Evolutionary conservation across 306 rosid genomes (phyloP).

Genomic region (Quillaja saponaria): DNA sequence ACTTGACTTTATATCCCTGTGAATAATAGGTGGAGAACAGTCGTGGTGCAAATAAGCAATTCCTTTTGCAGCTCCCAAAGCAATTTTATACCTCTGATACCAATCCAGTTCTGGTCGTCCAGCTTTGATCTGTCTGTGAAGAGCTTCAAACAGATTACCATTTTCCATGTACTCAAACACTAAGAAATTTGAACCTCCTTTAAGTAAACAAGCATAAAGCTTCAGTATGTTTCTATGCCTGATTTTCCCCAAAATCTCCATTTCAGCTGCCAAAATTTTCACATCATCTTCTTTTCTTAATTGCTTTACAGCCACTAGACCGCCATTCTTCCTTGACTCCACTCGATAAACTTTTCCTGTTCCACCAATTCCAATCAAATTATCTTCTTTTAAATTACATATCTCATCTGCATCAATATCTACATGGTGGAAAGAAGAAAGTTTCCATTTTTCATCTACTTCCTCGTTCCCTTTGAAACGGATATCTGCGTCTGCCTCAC

Average conservation of each 20-base stretch:
- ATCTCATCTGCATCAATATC: conserved; percentile 77
- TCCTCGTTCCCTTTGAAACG: conserved; percentile 40
- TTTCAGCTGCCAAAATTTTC: conserved; percentile 79
- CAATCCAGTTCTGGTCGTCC: conserved; percentile 65
- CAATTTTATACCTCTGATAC: conserved; percentile 76
- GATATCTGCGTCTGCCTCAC: conserved; percentile 30
- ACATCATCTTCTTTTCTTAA: conserved; percentile 63
- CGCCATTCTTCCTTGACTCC: conserved; percentile 53
- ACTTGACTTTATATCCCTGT: conserved; percentile 88
- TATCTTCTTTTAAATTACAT: conserved; percentile 64
- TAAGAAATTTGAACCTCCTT: conserved; percentile 65
- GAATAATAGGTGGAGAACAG: conserved; percentile 78
- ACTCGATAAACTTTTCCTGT: conserved; percentile 89
- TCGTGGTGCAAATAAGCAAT: conserved; percentile 94
- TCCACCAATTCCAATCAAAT: conserved; percentile 83
- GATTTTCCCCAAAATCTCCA: conserved; percentile 83
- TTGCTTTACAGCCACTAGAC: conserved; percentile 77
- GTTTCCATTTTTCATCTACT: conserved; percentile 62
- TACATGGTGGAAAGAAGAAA: conserved; percentile 70
- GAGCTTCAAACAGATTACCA: conserved; percentile 81
- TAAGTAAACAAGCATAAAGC: conserved; percentile 82
- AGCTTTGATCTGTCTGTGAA: conserved; percentile 59
- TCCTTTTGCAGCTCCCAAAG: conserved; percentile 87
- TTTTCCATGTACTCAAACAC: conserved; percentile 90
- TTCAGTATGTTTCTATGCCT: conserved; percentile 84